Evolutionary conservation across 441 rosid genomes (phyloP).

Genomic region (Capsella rubella): DNA sequence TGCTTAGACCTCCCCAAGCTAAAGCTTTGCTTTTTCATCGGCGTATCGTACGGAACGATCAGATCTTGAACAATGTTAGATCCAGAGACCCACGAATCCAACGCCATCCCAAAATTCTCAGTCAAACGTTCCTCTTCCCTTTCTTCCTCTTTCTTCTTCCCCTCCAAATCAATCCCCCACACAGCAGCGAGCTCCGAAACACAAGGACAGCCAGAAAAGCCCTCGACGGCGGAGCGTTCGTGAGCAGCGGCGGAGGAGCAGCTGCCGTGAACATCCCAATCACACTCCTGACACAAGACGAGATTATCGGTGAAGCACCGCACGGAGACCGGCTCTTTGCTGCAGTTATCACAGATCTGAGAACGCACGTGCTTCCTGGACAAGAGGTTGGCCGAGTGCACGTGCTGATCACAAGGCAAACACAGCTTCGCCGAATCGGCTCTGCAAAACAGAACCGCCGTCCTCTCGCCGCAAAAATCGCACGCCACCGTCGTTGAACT

Average conservation of each 20-base stretch:
- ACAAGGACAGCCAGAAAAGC: slow-evolving; percentile 73
- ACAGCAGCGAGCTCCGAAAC: slow-evolving; percentile 50
- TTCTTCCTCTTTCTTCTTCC: slow-evolving; percentile 38
- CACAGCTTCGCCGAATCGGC: slow-evolving; percentile 93
- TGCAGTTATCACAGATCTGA: slow-evolving; percentile 77
- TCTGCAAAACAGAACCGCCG: slow-evolving; percentile 78
- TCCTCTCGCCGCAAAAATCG: slow-evolving; percentile 68
- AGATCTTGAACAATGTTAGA: slow-evolving; percentile 27
- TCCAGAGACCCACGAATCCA: slow-evolving; percentile 28
- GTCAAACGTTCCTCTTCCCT: not conserved
- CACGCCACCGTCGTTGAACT: slow-evolving; percentile 12
- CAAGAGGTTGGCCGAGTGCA: slow-evolving; percentile 84
- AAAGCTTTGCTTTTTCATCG: slow-evolving; percentile 44
- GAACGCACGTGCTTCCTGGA: slow-evolving; percentile 80
- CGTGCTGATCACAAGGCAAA: slow-evolving; percentile 78
- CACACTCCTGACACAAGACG: slow-evolving; percentile 79
- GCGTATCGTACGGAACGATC: slow-evolving; percentile 11
- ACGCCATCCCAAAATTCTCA: slow-evolving; percentile 19
- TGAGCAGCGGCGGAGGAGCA: slow-evolving; percentile 47
- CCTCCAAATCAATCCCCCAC: slow-evolving; percentile 58
- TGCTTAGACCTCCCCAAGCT: slow-evolving; percentile 59
- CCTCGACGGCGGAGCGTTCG: slow-evolving; percentile 71
- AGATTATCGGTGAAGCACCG: slow-evolving; percentile 78
- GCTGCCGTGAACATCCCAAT: slow-evolving; percentile 72
- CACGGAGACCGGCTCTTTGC: slow-evolving; percentile 64